Percentiles rank a stretch among this genome's conserved stretches.
phyloP scores from a whole-genome alignment of 139 green algal species.

The Spirogloea muscicola region DNA sequence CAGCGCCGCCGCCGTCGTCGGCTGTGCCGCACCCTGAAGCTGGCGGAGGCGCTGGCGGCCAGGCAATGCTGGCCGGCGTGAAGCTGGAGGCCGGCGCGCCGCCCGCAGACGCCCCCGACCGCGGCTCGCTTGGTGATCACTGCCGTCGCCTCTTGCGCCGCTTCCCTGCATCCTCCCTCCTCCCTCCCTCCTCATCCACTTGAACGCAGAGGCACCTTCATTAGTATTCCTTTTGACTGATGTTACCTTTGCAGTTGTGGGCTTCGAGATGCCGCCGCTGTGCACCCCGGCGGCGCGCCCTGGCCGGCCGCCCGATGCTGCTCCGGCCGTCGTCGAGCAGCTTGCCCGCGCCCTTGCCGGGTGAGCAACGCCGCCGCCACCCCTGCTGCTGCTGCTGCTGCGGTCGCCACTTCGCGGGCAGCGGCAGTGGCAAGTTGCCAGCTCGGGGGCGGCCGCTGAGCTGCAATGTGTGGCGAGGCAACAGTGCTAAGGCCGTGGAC shows the following conservation, averaged over 20 bases:
- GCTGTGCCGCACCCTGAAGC: too few relatives aligned
- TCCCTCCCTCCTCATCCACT: background rate
- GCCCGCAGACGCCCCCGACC: slow-evolving; percentile 36
- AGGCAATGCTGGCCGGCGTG: slow-evolving; percentile 64
- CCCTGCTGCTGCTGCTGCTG: background rate
- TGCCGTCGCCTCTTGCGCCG: background rate
- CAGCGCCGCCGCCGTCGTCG: too few relatives aligned
- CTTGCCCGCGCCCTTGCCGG: slow-evolving; percentile 7
- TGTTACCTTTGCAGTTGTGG: slow-evolving; percentile 32
- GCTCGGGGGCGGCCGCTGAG: background rate
- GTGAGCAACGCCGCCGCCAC: background rate
- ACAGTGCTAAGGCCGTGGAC: slow-evolving; percentile 44
- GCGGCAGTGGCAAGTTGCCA: background rate
- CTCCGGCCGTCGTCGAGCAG: slow-evolving; percentile 3
- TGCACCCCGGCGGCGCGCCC: slow-evolving; percentile 49
- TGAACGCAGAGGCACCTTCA: background rate
- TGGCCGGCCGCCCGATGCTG: slow-evolving; percentile 17
- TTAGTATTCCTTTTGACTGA: background rate
- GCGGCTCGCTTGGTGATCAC: slow-evolving; percentile 46
- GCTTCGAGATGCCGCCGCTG: slow-evolving; percentile 67
- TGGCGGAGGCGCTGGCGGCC: too few relatives aligned
- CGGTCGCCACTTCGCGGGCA: background rate
- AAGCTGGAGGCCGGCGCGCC: slow-evolving; percentile 60
- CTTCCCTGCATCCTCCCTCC: background rate
- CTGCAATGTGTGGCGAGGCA: too few relatives aligned